Base-by-base conservation (phyloP, 202 grass and related monocot species). In the Musa balbisiana region DNA sequence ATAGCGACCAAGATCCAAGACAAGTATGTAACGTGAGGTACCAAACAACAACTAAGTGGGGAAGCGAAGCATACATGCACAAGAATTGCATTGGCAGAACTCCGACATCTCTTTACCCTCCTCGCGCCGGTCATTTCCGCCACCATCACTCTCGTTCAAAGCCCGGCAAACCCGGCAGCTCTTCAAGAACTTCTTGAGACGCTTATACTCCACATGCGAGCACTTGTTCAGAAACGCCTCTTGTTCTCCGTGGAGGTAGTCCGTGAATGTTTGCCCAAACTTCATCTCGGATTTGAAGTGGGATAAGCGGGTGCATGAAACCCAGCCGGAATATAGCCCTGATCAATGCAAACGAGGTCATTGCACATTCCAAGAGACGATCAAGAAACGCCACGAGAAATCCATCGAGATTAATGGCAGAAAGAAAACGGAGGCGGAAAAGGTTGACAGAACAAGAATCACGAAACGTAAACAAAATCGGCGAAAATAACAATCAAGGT, bases 151-250 rank as follows among this genome's bases (percentile, higher is more conserved):
- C 51, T 72, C 86, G 77, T 83, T 77, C 26, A 81, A 27, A 68
- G 80, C 79, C n/a, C 87, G 87, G 74, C 80, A 85, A 76, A 81
- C 59, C 67, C 82, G 73, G 24, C 90, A 92, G 77, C 43, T 84
- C 90, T 92, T 92, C 80, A 92, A 62, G 25, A 92, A 86, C 74
- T 89, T 92, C 74, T 92, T 92, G 21, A 92, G 86, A 58, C 82
- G 84, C 79, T 87, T 92, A 71, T 92, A 92, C 79, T 92, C 82
- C 19, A 92, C 80, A 69, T 83, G 90, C 49, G 86, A 89, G 82
- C 84, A 92, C 72, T 89, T 86, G 33, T 75, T 73, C 74, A 92
- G 73, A 83, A 83, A 92, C 55, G 73, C 74, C 50, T 87, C 82
- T 80, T 89, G 90, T 80, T 92, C 86, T 58, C 33, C 84, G 17